Percentiles rank a stretch among this genome's conserved stretches.
phyloP scores from a whole-genome alignment of 345 rosid genomes.

The Psidium friedrichsthalianum region DNA sequence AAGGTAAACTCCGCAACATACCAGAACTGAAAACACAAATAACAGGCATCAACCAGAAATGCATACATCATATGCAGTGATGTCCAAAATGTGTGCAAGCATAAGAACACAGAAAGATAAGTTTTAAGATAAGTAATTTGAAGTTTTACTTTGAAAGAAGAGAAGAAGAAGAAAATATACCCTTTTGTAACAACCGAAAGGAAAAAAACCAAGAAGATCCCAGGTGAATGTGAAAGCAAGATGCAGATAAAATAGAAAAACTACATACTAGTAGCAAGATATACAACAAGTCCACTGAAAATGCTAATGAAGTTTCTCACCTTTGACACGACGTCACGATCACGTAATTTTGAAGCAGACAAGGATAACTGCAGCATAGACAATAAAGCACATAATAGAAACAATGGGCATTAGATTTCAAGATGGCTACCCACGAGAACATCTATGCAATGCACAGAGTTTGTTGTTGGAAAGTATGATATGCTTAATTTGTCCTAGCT shows the following conservation, averaged over 20 bases:
- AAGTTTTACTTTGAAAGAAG: background rate
- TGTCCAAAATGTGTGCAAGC: background rate
- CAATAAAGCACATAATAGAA: background rate
- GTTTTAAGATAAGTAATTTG: background rate
- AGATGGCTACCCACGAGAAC: background rate
- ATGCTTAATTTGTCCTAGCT: background rate
- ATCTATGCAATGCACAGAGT: background rate
- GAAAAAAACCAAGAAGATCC: background rate
- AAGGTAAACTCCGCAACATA: background rate
- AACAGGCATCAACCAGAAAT: background rate
- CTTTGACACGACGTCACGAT: conserved; percentile 74
- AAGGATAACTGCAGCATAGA: conserved; percentile 44
- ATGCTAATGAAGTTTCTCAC: conserved; percentile 8
- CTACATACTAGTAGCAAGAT: background rate
- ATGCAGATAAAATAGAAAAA: background rate
- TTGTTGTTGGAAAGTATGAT: background rate
- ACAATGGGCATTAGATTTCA: background rate
- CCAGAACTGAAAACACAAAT: background rate
- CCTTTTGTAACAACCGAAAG: background rate
- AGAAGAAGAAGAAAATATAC: background rate
- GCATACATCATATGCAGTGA: background rate
- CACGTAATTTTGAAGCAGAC: conserved; percentile 59
- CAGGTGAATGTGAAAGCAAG: background rate
- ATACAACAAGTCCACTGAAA: background rate
- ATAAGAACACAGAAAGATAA: background rate